Evolutionary conservation across 257 asterid genomes (phyloP).

Genomic region (Cruciata laevipes): DNA sequence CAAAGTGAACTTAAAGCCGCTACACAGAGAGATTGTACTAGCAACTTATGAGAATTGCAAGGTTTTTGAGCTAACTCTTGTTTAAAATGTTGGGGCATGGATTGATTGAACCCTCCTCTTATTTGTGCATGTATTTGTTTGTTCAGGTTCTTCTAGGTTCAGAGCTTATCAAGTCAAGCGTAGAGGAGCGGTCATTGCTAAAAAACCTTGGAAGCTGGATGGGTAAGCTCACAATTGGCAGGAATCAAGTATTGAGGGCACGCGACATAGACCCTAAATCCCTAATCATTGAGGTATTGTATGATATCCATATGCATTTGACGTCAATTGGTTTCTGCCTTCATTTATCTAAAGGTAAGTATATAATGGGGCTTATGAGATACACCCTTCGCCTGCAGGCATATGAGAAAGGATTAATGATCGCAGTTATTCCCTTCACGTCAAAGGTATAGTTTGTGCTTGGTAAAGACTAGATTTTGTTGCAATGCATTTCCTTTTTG

Average conservation of each 20-base stretch:
- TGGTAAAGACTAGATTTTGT: background rate
- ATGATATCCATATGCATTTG: background rate
- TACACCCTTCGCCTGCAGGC: slow-evolving; percentile 47
- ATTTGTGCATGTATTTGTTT: slow-evolving; percentile 10
- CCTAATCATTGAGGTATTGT: slow-evolving; percentile 60
- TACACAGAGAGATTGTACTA: slow-evolving; percentile 67
- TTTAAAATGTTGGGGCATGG: background rate
- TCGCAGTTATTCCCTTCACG: slow-evolving; percentile 94
- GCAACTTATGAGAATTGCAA: slow-evolving; percentile 98
- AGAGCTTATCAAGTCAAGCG: slow-evolving; percentile 90
- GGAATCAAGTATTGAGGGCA: slow-evolving; percentile 83
- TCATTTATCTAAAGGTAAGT: background rate
- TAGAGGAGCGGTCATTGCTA: slow-evolving; percentile 92
- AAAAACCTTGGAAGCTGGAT: slow-evolving; percentile 98
- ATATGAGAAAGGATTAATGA: slow-evolving; percentile 92
- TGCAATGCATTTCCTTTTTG: background rate
- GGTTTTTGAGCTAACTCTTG: slow-evolving; percentile 38
- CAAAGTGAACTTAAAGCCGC: slow-evolving; percentile 68
- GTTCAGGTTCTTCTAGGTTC: slow-evolving; percentile 92
- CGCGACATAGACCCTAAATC: slow-evolving; percentile 91
- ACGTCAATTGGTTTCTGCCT: background rate
- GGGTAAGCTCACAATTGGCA: slow-evolving; percentile 96
- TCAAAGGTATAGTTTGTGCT: slow-evolving; percentile 61
- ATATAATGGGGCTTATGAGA: background rate
- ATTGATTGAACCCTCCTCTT: slow-evolving; percentile 9